Base-by-base conservation (phyloP, 371 early-diverging fungal species). In the Rhizopus delemar region DNA sequence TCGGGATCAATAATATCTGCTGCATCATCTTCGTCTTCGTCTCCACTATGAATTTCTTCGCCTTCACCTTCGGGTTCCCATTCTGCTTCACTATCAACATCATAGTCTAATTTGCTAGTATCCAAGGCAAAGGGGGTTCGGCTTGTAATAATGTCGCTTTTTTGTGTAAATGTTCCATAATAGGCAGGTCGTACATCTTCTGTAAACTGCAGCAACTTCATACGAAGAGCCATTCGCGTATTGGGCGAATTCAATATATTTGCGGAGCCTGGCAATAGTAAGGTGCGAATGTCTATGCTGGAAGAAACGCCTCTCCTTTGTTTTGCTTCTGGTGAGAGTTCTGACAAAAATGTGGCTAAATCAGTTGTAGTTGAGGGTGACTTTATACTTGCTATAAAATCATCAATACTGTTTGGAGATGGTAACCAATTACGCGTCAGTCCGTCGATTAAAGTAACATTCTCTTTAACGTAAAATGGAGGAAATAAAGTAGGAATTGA, bases 41-140 rank as follows among this genome's bases (percentile, higher is more conserved):
- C 91, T n/a, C 90, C 92, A 60, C 89, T 90, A 51, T 81, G 83
- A 16, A 90, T 75, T 46, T 93, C 93, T 62, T 94, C 95, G 12
- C 95, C 95, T 60, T 91, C 91, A 15, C 90, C 94, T 33, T 92
- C 94, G 28, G 86, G 90, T 32, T 91, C 93, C 95, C 95, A 95
- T 71, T 94, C 95, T 0, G 86, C 90, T 52, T 93, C 94, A 66
- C 90, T 90, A 62, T 95, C 93, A 51, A 88, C 76, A 3, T 90
- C 92, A 55, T 95, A 95, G 54, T 95, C 90, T 2, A 95, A 51
- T 31, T 75, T 43, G 4, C 57, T 70, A 1, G 75, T 68, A 53
- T 94, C 94, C 51, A 66, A 71, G 32, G 73, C 78, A 71, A 93
- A 83, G 6, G 90, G 90, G 0, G 75, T 68, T 15, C 86, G 75